These are phyloP conservation scores for Pseudogymnoascus sp. DNA, from an alignment of 2,329 filamentous ascomycete species.

Conservation along the genomic window DNA sequence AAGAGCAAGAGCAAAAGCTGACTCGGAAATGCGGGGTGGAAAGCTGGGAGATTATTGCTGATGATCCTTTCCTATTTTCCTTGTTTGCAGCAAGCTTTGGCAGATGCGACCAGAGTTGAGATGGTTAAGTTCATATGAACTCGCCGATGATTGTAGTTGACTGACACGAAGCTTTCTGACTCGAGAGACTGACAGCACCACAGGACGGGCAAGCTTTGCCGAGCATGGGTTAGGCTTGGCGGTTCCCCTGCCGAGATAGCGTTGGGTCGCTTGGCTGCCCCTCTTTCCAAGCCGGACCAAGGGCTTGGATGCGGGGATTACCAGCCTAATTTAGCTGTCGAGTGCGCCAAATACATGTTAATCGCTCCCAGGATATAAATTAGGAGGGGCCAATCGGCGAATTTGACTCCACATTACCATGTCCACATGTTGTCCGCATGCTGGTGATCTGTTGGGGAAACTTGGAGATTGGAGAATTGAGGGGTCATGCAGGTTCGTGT, in stretches of 20 bases:
- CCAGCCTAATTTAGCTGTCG: not conserved
- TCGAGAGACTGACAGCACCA: not conserved
- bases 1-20: not conserved
- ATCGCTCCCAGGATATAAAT: not conserved
- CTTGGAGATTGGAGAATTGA: slow-evolving; percentile 1
- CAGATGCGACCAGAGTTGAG: not conserved
- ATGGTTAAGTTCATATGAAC: not conserved
- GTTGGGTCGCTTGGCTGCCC: not conserved
- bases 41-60: not conserved
- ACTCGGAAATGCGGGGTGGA: not conserved
- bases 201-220: not conserved
- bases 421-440: not conserved
- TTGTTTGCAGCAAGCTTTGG: not conserved
- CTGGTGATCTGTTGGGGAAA: not conserved
- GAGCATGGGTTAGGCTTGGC: not conserved
- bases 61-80: not conserved
- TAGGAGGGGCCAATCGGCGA: not conserved
- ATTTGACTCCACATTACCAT: not conserved
- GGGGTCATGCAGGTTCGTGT: not conserved
- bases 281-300: not conserved
- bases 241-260: not conserved
- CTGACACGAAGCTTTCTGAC: slow-evolving; percentile 1
- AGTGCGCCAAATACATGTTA: not conserved
- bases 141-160: not conserved
- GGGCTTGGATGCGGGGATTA: not conserved